A percentile compares a stretch with the other conserved stretches of the same genome.
Conservation (phyloP, 148 eudicot species). For the Cornus kousa region DNA sequence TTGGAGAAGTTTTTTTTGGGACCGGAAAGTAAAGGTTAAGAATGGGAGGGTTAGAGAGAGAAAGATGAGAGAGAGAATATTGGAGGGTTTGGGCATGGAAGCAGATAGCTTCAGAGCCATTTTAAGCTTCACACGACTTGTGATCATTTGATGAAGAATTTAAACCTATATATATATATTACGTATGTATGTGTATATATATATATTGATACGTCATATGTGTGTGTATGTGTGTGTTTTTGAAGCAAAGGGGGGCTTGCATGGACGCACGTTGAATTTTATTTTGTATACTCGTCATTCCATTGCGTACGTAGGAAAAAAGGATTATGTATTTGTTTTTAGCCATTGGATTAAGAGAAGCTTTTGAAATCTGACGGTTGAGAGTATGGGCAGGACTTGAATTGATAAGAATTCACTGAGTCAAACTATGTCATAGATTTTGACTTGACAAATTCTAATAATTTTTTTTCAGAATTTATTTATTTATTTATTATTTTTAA, state of each 20-base stretch:
- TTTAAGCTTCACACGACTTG: background rate
- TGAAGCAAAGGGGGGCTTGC: background rate
- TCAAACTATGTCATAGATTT: too few relatives aligned
- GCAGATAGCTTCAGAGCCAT: constrained; percentile 19
- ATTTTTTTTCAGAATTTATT: too few relatives aligned
- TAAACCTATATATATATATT: background rate
- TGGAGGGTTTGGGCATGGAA: constrained; percentile 10
- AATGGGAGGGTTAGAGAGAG: constrained; percentile 23
- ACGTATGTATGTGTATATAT: too few relatives aligned
- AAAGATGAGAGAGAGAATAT: constrained; percentile 20
- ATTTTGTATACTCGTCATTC: background rate
- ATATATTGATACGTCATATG: too few relatives aligned
- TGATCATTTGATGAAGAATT: background rate
- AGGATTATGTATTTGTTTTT: too few relatives aligned
- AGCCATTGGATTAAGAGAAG: too few relatives aligned
- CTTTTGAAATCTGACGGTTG: too few relatives aligned
- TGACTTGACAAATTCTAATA: too few relatives aligned
- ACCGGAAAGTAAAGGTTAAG: constrained; percentile 17
- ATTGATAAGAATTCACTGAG: too few relatives aligned
- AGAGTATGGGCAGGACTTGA: too few relatives aligned
- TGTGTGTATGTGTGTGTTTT: too few relatives aligned
- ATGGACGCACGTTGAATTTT: background rate
- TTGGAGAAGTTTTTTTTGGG: constrained; percentile 6
- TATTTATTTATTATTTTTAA: too few relatives aligned
- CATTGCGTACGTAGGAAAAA: background rate